phyloP scores from a whole-genome alignment of 2,329 filamentous ascomycete genomes.

The Akanthomyces muscarius region DNA sequence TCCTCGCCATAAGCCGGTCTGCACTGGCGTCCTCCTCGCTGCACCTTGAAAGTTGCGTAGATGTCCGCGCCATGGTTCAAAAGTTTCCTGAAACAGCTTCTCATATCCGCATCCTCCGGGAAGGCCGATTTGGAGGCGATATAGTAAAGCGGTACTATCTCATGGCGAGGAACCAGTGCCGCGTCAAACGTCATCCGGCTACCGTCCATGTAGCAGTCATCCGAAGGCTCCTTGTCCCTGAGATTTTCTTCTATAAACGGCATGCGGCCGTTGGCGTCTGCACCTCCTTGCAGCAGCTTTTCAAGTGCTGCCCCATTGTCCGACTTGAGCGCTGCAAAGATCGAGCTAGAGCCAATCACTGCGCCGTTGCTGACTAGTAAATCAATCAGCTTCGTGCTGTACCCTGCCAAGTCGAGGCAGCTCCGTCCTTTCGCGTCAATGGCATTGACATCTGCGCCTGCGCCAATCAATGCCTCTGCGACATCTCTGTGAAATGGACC shows the following conservation, averaged over 20 bases:
- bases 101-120: not conserved
- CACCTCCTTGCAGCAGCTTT: not conserved
- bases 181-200: not conserved
- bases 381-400: slow-evolving; percentile 11
- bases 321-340: slow-evolving; percentile 16
- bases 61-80: slow-evolving; percentile 4
- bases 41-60: not conserved
- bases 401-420: slow-evolving; percentile 16
- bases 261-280: slow-evolving; percentile 3
- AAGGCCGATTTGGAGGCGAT: not conserved
- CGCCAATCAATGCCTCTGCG: slow-evolving; percentile 2
- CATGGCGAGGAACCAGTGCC: not conserved
- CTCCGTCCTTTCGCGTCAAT: slow-evolving; percentile 11
- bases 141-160: not conserved
- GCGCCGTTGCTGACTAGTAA: slow-evolving; percentile 14
- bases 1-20: not conserved
- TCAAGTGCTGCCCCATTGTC: not conserved
- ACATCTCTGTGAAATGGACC: slow-evolving; percentile 13
- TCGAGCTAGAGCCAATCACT: not conserved
- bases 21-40: not conserved
- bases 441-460: slow-evolving; percentile 17
- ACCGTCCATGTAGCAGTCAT: not conserved
- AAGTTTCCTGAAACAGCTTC: not conserved
- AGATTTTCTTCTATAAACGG: not conserved
- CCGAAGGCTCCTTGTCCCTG: not conserved